Evolutionary conservation across 2,329 filamentous ascomycete species (phyloP).

Genomic region (Stagonosporopsis tanaceti): DNA sequence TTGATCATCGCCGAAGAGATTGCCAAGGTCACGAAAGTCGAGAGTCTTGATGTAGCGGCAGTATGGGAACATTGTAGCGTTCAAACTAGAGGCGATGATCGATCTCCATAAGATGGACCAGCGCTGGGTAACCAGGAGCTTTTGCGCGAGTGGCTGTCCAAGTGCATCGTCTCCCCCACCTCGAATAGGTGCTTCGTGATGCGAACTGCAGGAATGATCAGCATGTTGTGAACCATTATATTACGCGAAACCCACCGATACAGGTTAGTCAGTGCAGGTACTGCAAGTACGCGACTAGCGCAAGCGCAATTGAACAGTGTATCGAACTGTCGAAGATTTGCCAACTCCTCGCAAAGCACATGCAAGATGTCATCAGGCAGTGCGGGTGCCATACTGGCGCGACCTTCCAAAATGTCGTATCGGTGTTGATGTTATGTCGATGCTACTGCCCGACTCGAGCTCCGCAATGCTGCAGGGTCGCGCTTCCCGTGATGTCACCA

Average conservation of each 20-base stretch:
- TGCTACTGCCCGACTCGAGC: constrained; percentile 5
- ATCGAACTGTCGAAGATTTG: constrained; percentile 63
- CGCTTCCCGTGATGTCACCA: constrained; percentile 24
- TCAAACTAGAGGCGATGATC: constrained; percentile 71
- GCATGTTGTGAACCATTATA: background rate
- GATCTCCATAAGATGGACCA: constrained; percentile 74
- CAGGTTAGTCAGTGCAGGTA: constrained; percentile 66
- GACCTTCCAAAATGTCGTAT: constrained; percentile 3
- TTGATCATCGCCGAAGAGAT: constrained; percentile 66
- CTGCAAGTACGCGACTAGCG: constrained; percentile 64
- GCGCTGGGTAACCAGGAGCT: constrained; percentile 60
- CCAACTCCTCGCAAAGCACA: constrained; percentile 67
- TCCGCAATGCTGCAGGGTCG: constrained; percentile 12
- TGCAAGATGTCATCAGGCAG: constrained; percentile 68
- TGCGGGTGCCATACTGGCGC: constrained; percentile 34
- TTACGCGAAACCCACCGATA: constrained; percentile 62
- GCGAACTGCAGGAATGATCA: constrained; percentile 44
- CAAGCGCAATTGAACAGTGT: constrained; percentile 68
- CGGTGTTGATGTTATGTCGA: constrained; percentile 25
- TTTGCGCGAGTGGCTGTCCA: constrained; percentile 45
- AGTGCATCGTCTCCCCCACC: constrained; percentile 55
- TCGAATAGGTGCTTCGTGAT: constrained; percentile 55
- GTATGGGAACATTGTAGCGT: constrained; percentile 71
- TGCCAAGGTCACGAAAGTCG: constrained; percentile 67
- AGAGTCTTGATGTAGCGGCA: constrained; percentile 71